Conservation (phyloP, 1,284 basidiomycete genomes). For the Ceratobasidium sp. region DNA sequence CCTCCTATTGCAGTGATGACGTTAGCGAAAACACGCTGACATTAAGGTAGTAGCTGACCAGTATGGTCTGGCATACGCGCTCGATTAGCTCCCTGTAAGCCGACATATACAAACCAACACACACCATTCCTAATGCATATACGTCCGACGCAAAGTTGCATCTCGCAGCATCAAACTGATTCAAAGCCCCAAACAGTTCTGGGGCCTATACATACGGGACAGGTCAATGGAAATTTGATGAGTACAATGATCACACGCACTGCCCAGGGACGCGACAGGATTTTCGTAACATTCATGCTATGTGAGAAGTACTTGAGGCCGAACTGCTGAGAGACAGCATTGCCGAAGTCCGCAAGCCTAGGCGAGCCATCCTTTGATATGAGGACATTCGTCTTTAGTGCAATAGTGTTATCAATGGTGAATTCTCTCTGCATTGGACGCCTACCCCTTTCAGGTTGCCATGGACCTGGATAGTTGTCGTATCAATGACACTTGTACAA, state of each 20-base stretch:
- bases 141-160: background rate
- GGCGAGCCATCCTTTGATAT: background rate
- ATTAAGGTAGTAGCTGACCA: background rate
- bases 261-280: background rate
- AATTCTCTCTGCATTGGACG: background rate
- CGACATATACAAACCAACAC: background rate
- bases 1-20: background rate
- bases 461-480: background rate
- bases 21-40: no score
- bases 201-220: background rate
- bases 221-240: no score
- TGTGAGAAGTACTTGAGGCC: no score
- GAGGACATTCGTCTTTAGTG: background rate
- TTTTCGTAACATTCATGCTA: no score
- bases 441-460: conserved; percentile 32
- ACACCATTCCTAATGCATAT: conserved; percentile 15
- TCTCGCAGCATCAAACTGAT: no score
- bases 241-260: no score
- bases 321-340: background rate
- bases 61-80: background rate
- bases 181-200: background rate
- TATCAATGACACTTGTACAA: background rate
- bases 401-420: background rate
- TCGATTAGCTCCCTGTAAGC: no score
- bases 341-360: background rate